phyloP scores from a whole-genome alignment of 805 yeast genomes.

The Kregervanrija delftensis region DNA sequence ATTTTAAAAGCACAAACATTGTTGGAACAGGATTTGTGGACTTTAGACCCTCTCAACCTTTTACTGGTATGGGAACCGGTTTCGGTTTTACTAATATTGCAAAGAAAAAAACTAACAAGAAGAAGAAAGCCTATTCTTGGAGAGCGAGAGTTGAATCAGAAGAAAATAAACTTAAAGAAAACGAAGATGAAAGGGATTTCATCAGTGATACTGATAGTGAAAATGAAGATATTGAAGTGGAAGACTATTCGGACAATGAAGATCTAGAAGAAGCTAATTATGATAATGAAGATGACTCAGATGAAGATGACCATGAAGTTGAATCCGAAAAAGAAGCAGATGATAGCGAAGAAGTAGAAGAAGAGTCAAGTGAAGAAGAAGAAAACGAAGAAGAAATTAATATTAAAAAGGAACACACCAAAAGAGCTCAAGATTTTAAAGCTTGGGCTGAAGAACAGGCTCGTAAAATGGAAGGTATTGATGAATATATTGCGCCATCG shows the following conservation, averaged over 20 bases:
- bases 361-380: constrained; percentile 26
- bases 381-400: constrained; percentile 25
- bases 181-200: constrained; percentile 61
- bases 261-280: constrained; percentile 3
- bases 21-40: constrained; percentile 51
- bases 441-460: constrained; percentile 82
- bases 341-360: constrained; percentile 29
- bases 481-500: constrained; percentile 40
- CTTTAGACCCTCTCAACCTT: constrained; percentile 51
- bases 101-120: constrained; percentile 33
- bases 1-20: constrained; percentile 27
- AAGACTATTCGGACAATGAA: constrained; percentile 9
- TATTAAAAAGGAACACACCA: constrained; percentile 36
- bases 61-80: constrained; percentile 59
- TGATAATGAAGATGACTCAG: constrained; percentile 21
- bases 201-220: constrained; percentile 24
- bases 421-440: constrained; percentile 63
- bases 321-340: constrained; percentile 25
- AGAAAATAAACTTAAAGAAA: constrained; percentile 31
- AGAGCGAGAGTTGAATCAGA: constrained; percentile 48
- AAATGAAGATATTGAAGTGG: constrained; percentile 22
- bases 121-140: constrained; percentile 69
- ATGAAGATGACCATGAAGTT: constrained; percentile 18
- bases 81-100: constrained; percentile 58
- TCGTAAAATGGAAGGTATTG: constrained; percentile 55